Evolutionary conservation across 2,329 filamentous ascomycete species (phyloP).

Genomic region (Fusarium clavum): DNA sequence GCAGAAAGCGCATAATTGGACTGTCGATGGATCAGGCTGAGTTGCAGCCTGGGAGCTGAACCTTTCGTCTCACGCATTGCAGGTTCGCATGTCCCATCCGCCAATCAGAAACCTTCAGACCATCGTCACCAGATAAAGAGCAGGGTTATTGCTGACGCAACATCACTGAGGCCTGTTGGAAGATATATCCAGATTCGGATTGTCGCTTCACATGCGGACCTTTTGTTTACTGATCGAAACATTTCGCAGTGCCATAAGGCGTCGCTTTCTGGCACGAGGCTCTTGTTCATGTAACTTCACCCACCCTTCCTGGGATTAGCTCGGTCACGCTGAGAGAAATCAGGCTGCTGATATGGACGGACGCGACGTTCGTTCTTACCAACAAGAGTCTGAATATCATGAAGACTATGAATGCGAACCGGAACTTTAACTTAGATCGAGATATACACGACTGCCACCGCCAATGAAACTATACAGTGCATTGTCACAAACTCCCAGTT

Average conservation of each 20-base stretch:
- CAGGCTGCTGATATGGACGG: too few relatives aligned
- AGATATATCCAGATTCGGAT: neutral
- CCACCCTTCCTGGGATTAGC: too few relatives aligned
- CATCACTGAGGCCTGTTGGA: neutral
- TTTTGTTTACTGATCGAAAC: neutral
- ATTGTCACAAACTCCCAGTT: too few relatives aligned
- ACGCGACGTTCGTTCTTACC: too few relatives aligned
- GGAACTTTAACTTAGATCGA: too few relatives aligned
- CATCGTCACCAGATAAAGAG: neutral
- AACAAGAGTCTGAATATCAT: too few relatives aligned
- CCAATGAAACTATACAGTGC: too few relatives aligned
- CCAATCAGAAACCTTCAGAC: neutral
- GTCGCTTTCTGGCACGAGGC: too few relatives aligned
- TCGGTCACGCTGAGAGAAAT: too few relatives aligned
- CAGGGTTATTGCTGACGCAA: neutral
- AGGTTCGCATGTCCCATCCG: neutral
- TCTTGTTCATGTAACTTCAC: too few relatives aligned
- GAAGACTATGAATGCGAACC: too few relatives aligned
- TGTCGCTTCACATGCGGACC: neutral
- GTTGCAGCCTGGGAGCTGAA: neutral
- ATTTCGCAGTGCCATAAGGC: neutral
- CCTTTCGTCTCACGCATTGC: neutral
- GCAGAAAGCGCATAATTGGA: neutral
- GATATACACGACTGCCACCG: too few relatives aligned
- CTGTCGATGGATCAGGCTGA: neutral